phyloP scores from a whole-genome alignment of 305 asterid species.

The Andrographis paniculata region DNA sequence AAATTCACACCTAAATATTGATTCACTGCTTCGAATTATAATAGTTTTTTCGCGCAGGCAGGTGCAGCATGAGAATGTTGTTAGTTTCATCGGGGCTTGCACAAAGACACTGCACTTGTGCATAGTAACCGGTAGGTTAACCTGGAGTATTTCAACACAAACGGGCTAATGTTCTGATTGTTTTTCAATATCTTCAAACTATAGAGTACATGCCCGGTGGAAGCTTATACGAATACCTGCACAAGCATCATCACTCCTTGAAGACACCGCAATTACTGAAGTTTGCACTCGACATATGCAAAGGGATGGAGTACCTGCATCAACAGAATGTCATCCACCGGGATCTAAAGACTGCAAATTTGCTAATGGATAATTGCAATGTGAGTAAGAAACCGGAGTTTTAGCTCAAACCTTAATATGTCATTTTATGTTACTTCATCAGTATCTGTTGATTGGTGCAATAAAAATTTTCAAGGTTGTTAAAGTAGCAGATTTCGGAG shows the following conservation, averaged over 20 bases:
- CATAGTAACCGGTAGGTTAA: constrained; percentile 90
- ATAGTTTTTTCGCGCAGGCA: constrained; percentile 56
- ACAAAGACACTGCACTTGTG: constrained; percentile 66
- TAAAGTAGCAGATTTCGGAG: constrained; percentile 85
- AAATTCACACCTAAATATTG: background rate
- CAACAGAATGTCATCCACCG: constrained; percentile 73
- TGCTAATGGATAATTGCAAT: constrained; percentile 60
- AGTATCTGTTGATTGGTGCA: constrained; percentile 3
- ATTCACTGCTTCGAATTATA: too few relatives aligned
- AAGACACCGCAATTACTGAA: constrained; percentile 62
- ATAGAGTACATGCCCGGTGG: constrained; percentile 95
- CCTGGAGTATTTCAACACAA: constrained; percentile 20
- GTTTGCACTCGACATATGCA: constrained; percentile 82
- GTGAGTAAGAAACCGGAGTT: constrained; percentile 31
- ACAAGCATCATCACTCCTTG: constrained; percentile 46
- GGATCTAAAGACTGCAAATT: constrained; percentile 85
- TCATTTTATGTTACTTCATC: background rate
- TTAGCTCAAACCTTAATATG: constrained; percentile 1
- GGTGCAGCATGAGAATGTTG: constrained; percentile 75
- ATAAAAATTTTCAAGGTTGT: constrained; percentile 46
- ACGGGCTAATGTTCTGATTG: too few relatives aligned
- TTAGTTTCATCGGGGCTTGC: constrained; percentile 82
- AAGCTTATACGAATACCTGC: constrained; percentile 76
- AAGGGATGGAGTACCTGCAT: constrained; percentile 94
- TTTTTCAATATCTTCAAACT: too few relatives aligned